Evolutionary conservation across 345 rosid species (phyloP).

Genomic region (Rhodamnia argentea): DNA sequence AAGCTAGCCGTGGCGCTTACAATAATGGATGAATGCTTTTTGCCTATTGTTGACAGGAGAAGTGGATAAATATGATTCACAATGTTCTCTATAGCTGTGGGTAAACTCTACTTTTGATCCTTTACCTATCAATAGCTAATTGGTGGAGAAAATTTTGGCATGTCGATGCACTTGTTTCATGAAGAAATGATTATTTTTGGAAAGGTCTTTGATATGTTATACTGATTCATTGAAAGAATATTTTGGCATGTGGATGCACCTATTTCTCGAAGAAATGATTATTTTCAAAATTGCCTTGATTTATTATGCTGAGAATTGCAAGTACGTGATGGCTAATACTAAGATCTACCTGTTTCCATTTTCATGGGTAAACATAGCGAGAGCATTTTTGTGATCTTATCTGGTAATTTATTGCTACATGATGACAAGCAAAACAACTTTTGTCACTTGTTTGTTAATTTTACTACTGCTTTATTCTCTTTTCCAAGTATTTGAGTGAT

Average conservation of each 20-base stretch:
- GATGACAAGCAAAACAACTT: neutral
- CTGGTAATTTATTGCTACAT: neutral
- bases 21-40: slow-evolving; percentile 90
- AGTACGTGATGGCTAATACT: neutral
- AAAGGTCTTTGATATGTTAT: too few species aligned
- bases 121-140: too few species aligned
- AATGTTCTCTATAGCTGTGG: too few species aligned
- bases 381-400: neutral
- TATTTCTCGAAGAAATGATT: too few species aligned
- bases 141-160: too few species aligned
- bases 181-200: too few species aligned
- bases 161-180: too few species aligned
- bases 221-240: too few species aligned
- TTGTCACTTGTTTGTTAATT: neutral
- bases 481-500: neutral
- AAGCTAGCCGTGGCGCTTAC: slow-evolving; percentile 67
- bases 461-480: neutral
- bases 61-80: slow-evolving; percentile 69
- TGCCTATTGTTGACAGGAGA: slow-evolving; percentile 71
- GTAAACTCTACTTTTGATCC: too few species aligned
- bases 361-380: neutral
- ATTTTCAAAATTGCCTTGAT: neutral
- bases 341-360: neutral
- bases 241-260: too few species aligned
- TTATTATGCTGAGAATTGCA: neutral